Evolutionary conservation across 2,329 filamentous ascomycete species (phyloP).

Genomic region (Ascosphaera aggregata): DNA sequence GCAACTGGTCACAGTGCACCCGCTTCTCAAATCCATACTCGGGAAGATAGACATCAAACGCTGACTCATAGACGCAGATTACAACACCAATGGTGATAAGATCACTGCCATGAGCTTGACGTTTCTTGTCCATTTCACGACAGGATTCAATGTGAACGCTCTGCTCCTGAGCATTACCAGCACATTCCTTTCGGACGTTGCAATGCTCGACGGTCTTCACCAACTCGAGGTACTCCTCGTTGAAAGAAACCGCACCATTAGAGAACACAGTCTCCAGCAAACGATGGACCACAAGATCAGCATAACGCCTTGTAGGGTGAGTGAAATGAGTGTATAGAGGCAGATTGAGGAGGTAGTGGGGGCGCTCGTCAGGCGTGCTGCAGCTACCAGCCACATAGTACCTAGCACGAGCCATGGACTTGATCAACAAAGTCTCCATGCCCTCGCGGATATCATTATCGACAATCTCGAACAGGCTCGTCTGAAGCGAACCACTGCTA

Average conservation of each 20-base stretch:
- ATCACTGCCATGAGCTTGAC: slow-evolving; percentile 68
- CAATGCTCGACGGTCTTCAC: slow-evolving; percentile 85
- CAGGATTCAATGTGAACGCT: slow-evolving; percentile 97
- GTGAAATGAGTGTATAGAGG: slow-evolving; percentile 96
- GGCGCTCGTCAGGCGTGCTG: slow-evolving; percentile 43
- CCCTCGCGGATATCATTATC: slow-evolving; percentile 79
- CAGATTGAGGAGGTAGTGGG: slow-evolving; percentile 81
- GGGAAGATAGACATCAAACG: slow-evolving; percentile 92
- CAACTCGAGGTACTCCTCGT: slow-evolving; percentile 67
- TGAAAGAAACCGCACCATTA: slow-evolving; percentile 59
- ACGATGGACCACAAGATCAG: slow-evolving; percentile 84
- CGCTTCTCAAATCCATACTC: slow-evolving; percentile 99
- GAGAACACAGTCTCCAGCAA: slow-evolving; percentile 77
- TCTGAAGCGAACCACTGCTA: slow-evolving; percentile 78
- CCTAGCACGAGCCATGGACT: slow-evolving; percentile 90
- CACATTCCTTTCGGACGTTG: slow-evolving; percentile 98
- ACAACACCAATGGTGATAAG: slow-evolving; percentile 92
- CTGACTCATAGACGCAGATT: slow-evolving; percentile 92
- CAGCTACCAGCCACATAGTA: slow-evolving; percentile 76
- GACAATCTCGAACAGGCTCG: slow-evolving; percentile 82
- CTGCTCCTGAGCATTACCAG: slow-evolving; percentile 92
- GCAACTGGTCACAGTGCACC: slow-evolving; percentile 94
- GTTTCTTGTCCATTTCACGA: slow-evolving; percentile 81
- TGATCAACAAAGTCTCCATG: slow-evolving; percentile 88
- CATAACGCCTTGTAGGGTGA: slow-evolving; percentile 80